Conservation (phyloP, 257 asterid genomes). For the Penstemon barbatus region DNA sequence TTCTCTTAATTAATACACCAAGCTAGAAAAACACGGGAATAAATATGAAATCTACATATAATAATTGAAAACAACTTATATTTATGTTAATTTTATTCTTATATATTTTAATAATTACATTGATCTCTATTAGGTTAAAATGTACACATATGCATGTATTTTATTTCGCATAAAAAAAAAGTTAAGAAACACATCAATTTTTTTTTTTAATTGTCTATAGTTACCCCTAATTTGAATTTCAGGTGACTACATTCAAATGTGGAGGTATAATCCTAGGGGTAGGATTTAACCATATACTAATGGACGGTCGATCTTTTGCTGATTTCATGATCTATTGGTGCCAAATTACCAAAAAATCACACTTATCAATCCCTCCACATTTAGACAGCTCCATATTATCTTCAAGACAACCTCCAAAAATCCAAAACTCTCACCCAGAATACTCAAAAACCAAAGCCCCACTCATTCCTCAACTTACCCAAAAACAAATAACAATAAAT, state of each 20-base stretch:
- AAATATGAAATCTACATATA: too few relatives aligned
- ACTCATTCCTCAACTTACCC: background rate
- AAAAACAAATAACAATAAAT: background rate
- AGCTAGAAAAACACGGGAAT: too few relatives aligned
- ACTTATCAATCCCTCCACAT: too few relatives aligned
- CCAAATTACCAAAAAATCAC: background rate
- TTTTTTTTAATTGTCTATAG: background rate
- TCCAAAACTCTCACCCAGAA: conserved; percentile 3
- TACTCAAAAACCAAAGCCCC: conserved; percentile 11
- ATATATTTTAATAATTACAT: background rate
- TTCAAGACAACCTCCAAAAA: conserved; percentile 15
- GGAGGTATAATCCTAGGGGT: conserved; percentile 22
- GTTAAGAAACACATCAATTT: too few relatives aligned
- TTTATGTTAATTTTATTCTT: background rate
- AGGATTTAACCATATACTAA: conserved; percentile 13
- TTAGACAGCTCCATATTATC: conserved; percentile 13
- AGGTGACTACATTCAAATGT: conserved; percentile 23
- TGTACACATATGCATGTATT: too few relatives aligned
- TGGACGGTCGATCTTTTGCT: conserved; percentile 17
- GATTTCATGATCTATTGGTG: conserved; percentile 9
- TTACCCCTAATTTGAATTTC: background rate
- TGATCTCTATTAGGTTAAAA: too few relatives aligned
- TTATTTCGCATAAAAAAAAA: too few relatives aligned
- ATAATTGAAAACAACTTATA: too few relatives aligned
- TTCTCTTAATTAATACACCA: too few relatives aligned